These are phyloP conservation scores for Ascodesmis nigricans DNA, from an alignment of 495 filamentous ascomycete species.

Conservation along the genomic window DNA sequence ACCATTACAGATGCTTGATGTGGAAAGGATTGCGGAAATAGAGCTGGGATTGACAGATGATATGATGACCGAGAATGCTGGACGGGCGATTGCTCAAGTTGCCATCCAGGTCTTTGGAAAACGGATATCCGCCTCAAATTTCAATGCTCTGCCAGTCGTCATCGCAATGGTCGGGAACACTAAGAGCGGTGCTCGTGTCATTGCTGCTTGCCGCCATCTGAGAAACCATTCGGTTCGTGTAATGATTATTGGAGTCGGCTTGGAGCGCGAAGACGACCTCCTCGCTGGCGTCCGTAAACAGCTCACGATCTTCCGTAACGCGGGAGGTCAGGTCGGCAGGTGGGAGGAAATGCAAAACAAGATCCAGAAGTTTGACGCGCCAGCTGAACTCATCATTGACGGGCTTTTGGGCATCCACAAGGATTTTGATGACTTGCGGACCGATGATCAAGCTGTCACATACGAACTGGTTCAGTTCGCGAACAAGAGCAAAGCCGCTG, in stretches of 20 bases:
- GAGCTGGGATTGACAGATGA: conserved; percentile 73
- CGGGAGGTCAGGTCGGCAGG: conserved; percentile 46
- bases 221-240: conserved; percentile 58
- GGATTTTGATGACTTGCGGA: conserved; percentile 60
- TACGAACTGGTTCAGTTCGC: conserved; percentile 73
- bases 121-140: conserved; percentile 22
- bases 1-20: conserved; percentile 65
- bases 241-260: conserved; percentile 59
- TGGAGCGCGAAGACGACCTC: conserved; percentile 50
- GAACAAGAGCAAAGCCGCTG: conserved; percentile 53
- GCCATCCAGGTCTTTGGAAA: conserved; percentile 37
- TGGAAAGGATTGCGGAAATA: conserved; percentile 66
- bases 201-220: conserved; percentile 71
- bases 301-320: conserved; percentile 50
- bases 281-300: conserved; percentile 47
- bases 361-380: conserved; percentile 35
- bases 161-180: conserved; percentile 76
- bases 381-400: conserved; percentile 67
- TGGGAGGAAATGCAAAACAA: conserved; percentile 30
- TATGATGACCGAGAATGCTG: conserved; percentile 78
- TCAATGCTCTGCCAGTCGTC: conserved; percentile 41
- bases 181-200: conserved; percentile 57
- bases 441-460: conserved; percentile 58
- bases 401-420: conserved; percentile 66
- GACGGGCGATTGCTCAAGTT: conserved; percentile 65